A percentile compares a stretch with the other conserved stretches of the same genome.
Evolutionary conservation across 2,329 filamentous ascomycete genomes (phyloP).

Genomic region (Oidium heveae): DNA sequence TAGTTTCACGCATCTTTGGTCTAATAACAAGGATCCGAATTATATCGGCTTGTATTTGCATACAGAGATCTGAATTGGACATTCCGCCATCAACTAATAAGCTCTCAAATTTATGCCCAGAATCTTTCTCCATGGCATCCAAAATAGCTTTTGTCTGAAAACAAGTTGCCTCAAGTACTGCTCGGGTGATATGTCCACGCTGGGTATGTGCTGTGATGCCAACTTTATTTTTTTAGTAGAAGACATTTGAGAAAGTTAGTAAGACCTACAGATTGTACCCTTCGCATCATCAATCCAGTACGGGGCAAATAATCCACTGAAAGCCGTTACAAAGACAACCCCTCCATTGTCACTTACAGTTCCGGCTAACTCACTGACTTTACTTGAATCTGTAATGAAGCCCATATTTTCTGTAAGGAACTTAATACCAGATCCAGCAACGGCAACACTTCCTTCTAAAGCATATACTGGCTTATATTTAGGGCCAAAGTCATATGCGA

Average conservation of each 20-base stretch:
- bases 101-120: slow-evolving; percentile 34
- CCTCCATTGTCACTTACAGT: slow-evolving; percentile 43
- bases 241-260: background rate
- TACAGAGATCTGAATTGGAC: slow-evolving; percentile 45
- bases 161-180: slow-evolving; percentile 47
- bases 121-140: slow-evolving; percentile 47
- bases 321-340: slow-evolving; percentile 45
- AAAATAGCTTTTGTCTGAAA: slow-evolving; percentile 53
- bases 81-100: slow-evolving; percentile 48
- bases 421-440: slow-evolving; percentile 52
- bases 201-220: slow-evolving; percentile 46
- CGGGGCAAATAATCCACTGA: slow-evolving; percentile 46
- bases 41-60: slow-evolving; percentile 61
- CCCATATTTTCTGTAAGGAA: slow-evolving; percentile 42
- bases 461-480: slow-evolving; percentile 43
- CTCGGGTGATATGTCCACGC: slow-evolving; percentile 43
- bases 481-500: slow-evolving; percentile 50
- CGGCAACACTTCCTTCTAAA: slow-evolving; percentile 52
- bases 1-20: slow-evolving; percentile 63
- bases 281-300: slow-evolving; percentile 57
- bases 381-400: slow-evolving; percentile 32
- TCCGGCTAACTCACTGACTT: slow-evolving; percentile 37
- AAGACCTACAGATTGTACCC: slow-evolving; percentile 34
- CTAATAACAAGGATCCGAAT: slow-evolving; percentile 57
- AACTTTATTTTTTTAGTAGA: slow-evolving; percentile 16